Evolutionary conservation across 139 green algal species (phyloP), one percentile per base, ranked within the genome.

Genomic region (Chlamydomonas applanata): DNA sequence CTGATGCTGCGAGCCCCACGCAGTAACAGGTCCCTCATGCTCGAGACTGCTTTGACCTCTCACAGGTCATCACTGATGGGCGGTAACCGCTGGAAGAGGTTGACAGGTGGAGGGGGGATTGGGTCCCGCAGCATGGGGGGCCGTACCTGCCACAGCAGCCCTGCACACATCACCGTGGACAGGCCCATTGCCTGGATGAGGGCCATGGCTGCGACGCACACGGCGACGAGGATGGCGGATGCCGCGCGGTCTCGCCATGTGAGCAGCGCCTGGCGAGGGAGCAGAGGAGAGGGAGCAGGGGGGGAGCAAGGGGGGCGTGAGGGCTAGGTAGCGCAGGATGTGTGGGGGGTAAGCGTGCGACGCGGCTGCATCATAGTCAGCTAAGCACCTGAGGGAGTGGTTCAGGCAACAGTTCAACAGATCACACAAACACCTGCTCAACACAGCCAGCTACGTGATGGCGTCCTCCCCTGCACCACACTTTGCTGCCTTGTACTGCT

Each of bases 131-230:
- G 40, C 40, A 49, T 49, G 40, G 40, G 40, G 7, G 40, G 40
- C 40, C 40, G 40, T 7, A 74, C 52, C 65, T 80, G 74, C 54
- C 56, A 80, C 25, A 74, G 64, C 66, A 80, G 74, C 30, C 44
- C 40, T n/a, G 69, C 24, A 66, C 73, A 80, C 30, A 80, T 5
- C 27, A 36, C 25, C 24, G 74, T 80, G 5, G 1, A 29, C 17
- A 75, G 69, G 22, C 74, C 74, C 65, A 80, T 54, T 27, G 62
- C n/a, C 36, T 71, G 64, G 33, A 80, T 11, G 35, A 64, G 22
- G 4, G 17, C 36, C 13, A 67, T 36, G 17, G 59, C 17, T 27
- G 40, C 24, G 5, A 75, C 0, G 66, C 74, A 80, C 36, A 22
- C 74, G 24, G 30, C 54, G 1, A 74, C 44, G 54, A 70, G 65